Conservation (phyloP, 2,329 filamentous ascomycete species). For the Fusarium hostae region DNA sequence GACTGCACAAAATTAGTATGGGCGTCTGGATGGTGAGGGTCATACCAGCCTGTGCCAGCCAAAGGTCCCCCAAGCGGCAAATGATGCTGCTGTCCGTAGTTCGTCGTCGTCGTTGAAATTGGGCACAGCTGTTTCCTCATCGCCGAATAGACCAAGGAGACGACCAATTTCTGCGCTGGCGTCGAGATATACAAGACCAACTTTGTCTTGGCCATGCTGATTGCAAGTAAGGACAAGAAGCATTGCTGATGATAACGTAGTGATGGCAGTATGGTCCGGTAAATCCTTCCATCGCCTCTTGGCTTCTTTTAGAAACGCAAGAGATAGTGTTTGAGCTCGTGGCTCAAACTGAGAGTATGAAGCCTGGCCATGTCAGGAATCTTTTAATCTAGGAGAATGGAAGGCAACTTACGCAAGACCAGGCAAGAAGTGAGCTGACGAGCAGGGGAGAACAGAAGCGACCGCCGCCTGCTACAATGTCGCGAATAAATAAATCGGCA, state of each 20-base stretch:
- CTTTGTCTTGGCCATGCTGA: not conserved
- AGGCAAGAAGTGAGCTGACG: conserved; percentile 18
- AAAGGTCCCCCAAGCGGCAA: conserved; percentile 11
- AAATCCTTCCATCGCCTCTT: not conserved
- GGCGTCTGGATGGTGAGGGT: rapidly evolving
- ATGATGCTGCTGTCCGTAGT: not conserved
- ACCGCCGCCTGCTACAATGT: not conserved
- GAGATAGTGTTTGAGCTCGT: not conserved
- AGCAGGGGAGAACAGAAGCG: conserved; percentile 19
- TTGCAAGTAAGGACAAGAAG: conserved; percentile 7
- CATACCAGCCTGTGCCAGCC: conserved; percentile 15
- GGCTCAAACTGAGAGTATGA: conserved; percentile 21
- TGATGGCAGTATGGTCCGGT: not conserved
- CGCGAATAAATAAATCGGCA: conserved; percentile 2
- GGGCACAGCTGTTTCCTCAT: not conserved
- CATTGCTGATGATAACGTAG: conserved; percentile 4
- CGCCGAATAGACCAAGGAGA: not conserved
- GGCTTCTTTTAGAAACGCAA: conserved; percentile 1
- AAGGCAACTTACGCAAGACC: conserved; percentile 9
- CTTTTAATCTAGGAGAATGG: rapidly evolving
- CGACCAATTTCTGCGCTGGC: conserved; percentile 1
- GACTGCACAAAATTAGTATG: not conserved
- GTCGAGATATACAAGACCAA: not conserved
- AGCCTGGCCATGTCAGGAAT: not conserved
- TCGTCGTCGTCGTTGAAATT: not conserved